Conservation (phyloP, 2,329 filamentous ascomycete genomes). For the Samsoniella hepiali region DNA sequence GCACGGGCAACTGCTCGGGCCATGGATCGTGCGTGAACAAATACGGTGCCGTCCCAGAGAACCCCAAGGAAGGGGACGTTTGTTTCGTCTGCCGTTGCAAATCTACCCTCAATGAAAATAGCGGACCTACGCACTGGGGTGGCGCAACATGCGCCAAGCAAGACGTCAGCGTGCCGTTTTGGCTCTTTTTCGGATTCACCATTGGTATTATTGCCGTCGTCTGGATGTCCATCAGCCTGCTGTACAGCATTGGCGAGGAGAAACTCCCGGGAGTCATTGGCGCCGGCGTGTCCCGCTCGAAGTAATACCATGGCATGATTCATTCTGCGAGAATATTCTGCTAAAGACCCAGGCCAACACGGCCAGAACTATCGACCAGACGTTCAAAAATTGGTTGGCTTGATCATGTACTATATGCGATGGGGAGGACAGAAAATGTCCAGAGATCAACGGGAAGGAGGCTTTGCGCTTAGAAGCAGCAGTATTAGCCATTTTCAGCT, state of each 20-base stretch:
- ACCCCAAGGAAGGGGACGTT: conserved; percentile 32
- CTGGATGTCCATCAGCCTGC: conserved; percentile 68
- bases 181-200: conserved; percentile 75
- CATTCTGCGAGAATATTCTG: not conserved
- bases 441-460: not conserved
- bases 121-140: conserved; percentile 72
- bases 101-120: conserved; percentile 51
- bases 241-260: conserved; percentile 81
- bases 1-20: conserved; percentile 76
- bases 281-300: conserved; percentile 81
- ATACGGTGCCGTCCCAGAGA: conserved; percentile 37
- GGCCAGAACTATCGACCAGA: not conserved
- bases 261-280: conserved; percentile 91
- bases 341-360: not conserved
- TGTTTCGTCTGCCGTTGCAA: conserved; percentile 82
- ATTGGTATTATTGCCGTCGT: conserved; percentile 67
- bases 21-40: conserved; percentile 75
- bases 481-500: not conserved
- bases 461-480: not conserved
- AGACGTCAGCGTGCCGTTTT: conserved; percentile 86
- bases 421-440: not conserved
- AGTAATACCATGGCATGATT: conserved; percentile 33
- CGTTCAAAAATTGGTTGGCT: not conserved
- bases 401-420: conserved; percentile 14
- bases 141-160: conserved; percentile 86